phyloP scores from a whole-genome alignment of 331 rosid genomes.

The Malus hybrid region DNA sequence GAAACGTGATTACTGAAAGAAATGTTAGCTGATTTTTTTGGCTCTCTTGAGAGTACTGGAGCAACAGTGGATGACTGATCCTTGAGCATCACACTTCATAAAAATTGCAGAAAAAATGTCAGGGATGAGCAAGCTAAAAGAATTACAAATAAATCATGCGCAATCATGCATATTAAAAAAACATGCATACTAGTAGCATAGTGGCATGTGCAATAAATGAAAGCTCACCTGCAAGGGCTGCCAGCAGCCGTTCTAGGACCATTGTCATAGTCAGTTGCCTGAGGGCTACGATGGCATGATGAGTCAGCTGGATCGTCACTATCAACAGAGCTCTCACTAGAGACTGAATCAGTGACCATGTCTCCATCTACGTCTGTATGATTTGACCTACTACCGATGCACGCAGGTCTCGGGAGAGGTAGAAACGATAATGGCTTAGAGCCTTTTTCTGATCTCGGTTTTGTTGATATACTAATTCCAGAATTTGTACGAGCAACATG shows the following conservation, averaged over 20 bases:
- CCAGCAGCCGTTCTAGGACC: constrained; percentile 64
- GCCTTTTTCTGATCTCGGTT: constrained; percentile 52
- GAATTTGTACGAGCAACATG: constrained; percentile 70
- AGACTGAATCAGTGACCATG: constrained; percentile 51
- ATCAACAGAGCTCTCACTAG: constrained; percentile 66
- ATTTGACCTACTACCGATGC: constrained; percentile 49
- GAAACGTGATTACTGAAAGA: constrained; percentile 38
- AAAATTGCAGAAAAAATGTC: constrained; percentile 27
- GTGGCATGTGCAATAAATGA: constrained; percentile 2
- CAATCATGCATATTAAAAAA: constrained; percentile 7
- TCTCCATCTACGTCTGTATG: constrained; percentile 78
- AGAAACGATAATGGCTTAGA: constrained; percentile 53
- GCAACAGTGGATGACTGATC: constrained; percentile 48
- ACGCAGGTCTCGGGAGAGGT: constrained; percentile 74
- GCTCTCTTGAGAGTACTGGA: constrained; percentile 47
- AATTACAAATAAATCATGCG: constrained; percentile 6
- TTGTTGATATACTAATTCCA: constrained; percentile 62
- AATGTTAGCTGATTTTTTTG: constrained; percentile 47
- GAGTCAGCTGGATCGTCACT: constrained; percentile 75
- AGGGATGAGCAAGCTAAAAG: constrained; percentile 29
- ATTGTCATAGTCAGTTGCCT: constrained; percentile 55
- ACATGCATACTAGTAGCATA: constrained; percentile 10
- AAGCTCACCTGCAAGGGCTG: constrained; percentile 76
- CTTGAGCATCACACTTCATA: constrained; percentile 58
- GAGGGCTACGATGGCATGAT: constrained; percentile 66